phyloP scores from a whole-genome alignment of 495 filamentous ascomycete genomes.

The Chaetomium fimeti region DNA sequence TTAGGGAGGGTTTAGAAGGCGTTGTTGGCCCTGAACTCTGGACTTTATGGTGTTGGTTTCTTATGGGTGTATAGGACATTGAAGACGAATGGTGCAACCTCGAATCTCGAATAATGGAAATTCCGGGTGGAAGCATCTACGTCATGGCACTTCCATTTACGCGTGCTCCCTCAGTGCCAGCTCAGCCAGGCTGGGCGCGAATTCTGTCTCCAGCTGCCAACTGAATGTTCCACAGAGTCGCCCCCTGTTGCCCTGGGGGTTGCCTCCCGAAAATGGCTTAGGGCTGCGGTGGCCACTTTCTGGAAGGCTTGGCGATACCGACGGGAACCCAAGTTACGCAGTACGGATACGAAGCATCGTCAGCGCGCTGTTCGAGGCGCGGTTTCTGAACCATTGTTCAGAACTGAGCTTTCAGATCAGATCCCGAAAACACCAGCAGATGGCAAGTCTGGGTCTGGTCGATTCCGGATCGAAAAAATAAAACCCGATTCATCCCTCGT shows the following conservation, averaged over 20 bases:
- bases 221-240: too few species aligned
- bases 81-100: too few species aligned
- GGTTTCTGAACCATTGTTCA: background rate
- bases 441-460: background rate
- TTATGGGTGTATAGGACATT: background rate
- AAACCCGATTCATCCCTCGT: too few species aligned
- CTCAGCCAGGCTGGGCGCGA: too few species aligned
- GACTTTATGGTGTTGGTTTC: background rate
- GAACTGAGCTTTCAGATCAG: background rate
- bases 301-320: conserved; percentile 14
- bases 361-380: background rate
- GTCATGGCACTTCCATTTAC: background rate
- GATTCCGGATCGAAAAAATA: too few species aligned
- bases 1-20: conserved; percentile 3
- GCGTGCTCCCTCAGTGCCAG: background rate
- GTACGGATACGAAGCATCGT: background rate
- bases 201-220: too few species aligned
- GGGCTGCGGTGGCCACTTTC: conserved; percentile 1
- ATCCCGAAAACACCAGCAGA: background rate
- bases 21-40: background rate
- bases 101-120: background rate
- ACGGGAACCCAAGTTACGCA: background rate
- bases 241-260: background rate
- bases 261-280: conserved; percentile 21
- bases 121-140: background rate